Percentiles rank a stretch among this genome's conserved stretches.
These are phyloP conservation scores for Zygoascus biomembranicola DNA, from an alignment of 805 yeast genomes.

Conservation along the genomic window DNA sequence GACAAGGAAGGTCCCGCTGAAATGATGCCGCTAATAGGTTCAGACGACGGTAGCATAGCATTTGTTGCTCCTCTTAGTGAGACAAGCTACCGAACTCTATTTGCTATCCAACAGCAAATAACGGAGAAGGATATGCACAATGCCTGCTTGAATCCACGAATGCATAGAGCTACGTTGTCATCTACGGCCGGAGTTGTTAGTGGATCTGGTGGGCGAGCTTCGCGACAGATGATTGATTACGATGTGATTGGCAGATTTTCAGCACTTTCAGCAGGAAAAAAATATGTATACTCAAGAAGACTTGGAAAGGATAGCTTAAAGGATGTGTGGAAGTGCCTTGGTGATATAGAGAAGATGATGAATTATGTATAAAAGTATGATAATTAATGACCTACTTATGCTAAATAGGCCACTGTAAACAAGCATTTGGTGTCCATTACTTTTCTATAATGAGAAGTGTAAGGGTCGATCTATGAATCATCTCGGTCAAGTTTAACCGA, in stretches of 20 bases:
- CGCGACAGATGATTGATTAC: slow-evolving; percentile 23
- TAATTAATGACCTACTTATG: neutral
- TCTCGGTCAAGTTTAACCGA: neutral
- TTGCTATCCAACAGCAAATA: slow-evolving; percentile 80
- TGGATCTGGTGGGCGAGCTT: slow-evolving; percentile 1
- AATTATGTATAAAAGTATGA: slow-evolving; percentile 10
- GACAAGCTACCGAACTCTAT: slow-evolving; percentile 66
- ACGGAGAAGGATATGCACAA: slow-evolving; percentile 64
- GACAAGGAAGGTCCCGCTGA: neutral
- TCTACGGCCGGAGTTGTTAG: slow-evolving; percentile 6
- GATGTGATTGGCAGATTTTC: slow-evolving; percentile 21
- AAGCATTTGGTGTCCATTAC: too few relatives aligned
- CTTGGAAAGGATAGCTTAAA: slow-evolving; percentile 24
- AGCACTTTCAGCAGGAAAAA: slow-evolving; percentile 18
- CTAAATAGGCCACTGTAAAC: too few relatives aligned
- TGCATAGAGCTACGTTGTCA: slow-evolving; percentile 20
- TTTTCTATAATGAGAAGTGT: neutral
- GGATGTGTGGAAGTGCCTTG: slow-evolving; percentile 18
- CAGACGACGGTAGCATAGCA: slow-evolving; percentile 72
- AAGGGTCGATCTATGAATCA: neutral
- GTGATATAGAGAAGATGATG: slow-evolving; percentile 9
- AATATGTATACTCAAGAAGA: slow-evolving; percentile 20
- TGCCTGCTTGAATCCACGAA: slow-evolving; percentile 71
- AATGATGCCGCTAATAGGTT: slow-evolving; percentile 56
- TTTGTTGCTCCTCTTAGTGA: slow-evolving; percentile 70